These are phyloP conservation scores for Sextonia rubra DNA, from an alignment of 164 flowering plant genomes.

Conservation along the genomic window DNA sequence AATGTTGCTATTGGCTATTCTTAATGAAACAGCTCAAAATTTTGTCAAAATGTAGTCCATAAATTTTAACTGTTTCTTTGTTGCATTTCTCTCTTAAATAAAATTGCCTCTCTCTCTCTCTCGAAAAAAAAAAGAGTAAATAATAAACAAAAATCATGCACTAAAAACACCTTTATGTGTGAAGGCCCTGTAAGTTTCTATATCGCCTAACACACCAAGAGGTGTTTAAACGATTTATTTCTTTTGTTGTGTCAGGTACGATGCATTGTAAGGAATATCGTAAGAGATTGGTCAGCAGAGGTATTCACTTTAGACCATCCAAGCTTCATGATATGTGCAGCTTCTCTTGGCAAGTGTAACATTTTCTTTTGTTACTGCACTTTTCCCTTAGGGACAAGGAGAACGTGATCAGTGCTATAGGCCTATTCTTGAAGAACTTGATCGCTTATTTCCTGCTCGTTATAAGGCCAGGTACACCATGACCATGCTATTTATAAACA, in stretches of 20 bases:
- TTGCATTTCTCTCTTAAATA: no score
- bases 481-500: conserved; percentile 1
- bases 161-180: no score
- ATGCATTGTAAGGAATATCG: conserved; percentile 88
- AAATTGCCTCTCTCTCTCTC: no score
- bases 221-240: conserved; percentile 1
- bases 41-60: no score
- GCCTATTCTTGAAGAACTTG: conserved; percentile 95
- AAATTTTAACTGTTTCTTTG: no score
- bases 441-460: conserved; percentile 65
- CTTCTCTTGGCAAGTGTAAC: not conserved
- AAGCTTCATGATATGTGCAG: not conserved
- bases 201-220: not conserved
- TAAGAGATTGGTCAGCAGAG: conserved; percentile 97
- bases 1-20: no score
- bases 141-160: no score
- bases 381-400: conserved; percentile 52
- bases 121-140: no score
- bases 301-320: conserved; percentile 31
- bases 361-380: not conserved
- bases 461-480: conserved; percentile 43
- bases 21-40: no score
- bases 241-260: conserved; percentile 54
- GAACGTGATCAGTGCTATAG: conserved; percentile 94
- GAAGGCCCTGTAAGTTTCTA: not conserved